Conservation (phyloP, 192 early-diverging fungal genomes). For the Umbelopsis sp. region DNA sequence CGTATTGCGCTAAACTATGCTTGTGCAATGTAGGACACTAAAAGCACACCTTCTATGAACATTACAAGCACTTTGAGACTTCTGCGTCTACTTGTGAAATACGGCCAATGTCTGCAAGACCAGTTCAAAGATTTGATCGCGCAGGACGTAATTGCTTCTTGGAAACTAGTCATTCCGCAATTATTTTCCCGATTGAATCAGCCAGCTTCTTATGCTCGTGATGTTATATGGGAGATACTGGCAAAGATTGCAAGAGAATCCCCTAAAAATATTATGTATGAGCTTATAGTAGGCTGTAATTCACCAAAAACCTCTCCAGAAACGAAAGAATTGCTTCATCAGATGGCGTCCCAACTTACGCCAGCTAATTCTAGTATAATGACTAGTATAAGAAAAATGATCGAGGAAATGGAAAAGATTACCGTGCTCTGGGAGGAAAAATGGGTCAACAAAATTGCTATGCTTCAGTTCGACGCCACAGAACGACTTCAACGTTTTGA, state of each 20-base stretch:
- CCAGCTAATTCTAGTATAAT: constrained; percentile 48
- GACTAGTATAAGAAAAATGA: constrained; percentile 54
- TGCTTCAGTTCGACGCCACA: constrained; percentile 58
- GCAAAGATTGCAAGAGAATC: constrained; percentile 58
- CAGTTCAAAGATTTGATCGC: constrained; percentile 47
- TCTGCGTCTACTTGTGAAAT: constrained; percentile 64
- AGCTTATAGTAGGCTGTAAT: constrained; percentile 58
- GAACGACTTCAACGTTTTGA: constrained; percentile 58
- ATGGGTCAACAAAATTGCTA: constrained; percentile 71
- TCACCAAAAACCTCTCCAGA: constrained; percentile 44
- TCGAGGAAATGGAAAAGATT: constrained; percentile 65
- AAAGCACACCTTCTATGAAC: constrained; percentile 33
- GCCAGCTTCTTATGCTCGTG: constrained; percentile 57
- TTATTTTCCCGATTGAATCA: constrained; percentile 74
- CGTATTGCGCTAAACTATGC: not conserved
- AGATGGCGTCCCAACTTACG: constrained; percentile 44
- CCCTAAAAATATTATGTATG: constrained; percentile 73
- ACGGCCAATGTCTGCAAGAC: constrained; percentile 54
- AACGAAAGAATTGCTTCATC: constrained; percentile 39
- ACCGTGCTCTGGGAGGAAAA: constrained; percentile 85
- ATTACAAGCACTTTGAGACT: constrained; percentile 64
- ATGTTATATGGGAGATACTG: constrained; percentile 55
- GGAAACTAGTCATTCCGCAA: constrained; percentile 76
- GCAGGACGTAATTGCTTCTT: constrained; percentile 46
- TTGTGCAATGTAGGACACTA: not conserved